Evolutionary conservation across 2,329 filamentous ascomycete genomes (phyloP).

Genomic region (Canariomyces notabilis): DNA sequence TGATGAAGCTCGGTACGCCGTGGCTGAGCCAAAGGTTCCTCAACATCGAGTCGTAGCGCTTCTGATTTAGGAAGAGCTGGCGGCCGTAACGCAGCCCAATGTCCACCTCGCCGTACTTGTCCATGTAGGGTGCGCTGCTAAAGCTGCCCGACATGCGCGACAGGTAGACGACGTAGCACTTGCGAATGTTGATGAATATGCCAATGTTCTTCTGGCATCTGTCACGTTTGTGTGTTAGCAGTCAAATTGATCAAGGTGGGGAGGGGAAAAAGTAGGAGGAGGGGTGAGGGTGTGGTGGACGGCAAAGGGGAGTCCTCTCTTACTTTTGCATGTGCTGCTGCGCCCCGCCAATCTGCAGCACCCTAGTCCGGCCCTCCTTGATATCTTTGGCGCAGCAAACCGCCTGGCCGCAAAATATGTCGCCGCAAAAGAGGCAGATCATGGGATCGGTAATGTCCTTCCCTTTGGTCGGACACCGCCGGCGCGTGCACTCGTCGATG

Average conservation of each 20-base stretch:
- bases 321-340: conserved; percentile 87
- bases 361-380: conserved; percentile 37
- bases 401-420: conserved; percentile 93
- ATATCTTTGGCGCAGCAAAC: conserved; percentile 77
- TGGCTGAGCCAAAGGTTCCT: conserved; percentile 83
- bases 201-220: conserved; percentile 87
- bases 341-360: conserved; percentile 64
- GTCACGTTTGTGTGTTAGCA: no score
- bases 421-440: conserved; percentile 90
- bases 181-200: conserved; percentile 94
- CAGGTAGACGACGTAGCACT: conserved; percentile 86
- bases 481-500: conserved; percentile 83
- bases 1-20: conserved; percentile 82
- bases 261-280: not conserved
- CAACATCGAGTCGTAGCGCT: conserved; percentile 83
- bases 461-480: conserved; percentile 80
- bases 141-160: conserved; percentile 79
- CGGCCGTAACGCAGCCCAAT: conserved; percentile 82
- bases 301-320: conserved; percentile 30
- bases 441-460: conserved; percentile 88
- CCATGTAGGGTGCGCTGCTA: conserved; percentile 84
- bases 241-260: conserved; percentile 6
- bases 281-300: not conserved
- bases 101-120: conserved; percentile 93
- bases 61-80: conserved; percentile 89